These are phyloP conservation scores for Lasiosphaeria ovina DNA, from an alignment of 495 filamentous ascomycete genomes.

Conservation along the genomic window DNA sequence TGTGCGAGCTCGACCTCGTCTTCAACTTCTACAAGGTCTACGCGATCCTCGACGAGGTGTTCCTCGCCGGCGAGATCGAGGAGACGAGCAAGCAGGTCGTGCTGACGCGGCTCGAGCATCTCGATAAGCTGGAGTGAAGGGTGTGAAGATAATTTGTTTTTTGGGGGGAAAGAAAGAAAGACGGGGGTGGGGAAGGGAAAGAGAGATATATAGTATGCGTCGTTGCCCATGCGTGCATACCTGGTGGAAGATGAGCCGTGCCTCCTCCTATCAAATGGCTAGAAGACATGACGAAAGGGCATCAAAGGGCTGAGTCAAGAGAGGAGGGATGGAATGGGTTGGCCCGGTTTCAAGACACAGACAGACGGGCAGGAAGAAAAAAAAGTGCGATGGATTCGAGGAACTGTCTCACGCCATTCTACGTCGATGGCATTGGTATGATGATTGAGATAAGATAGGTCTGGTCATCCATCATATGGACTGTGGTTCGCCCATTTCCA, in stretches of 20 bases:
- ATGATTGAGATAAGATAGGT: too few species aligned
- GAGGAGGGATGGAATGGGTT: too few species aligned
- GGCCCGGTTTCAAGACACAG: too few species aligned
- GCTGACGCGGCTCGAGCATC: slow-evolving; percentile 85
- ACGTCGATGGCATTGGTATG: too few species aligned
- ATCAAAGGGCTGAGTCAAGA: neutral
- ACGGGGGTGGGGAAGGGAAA: neutral
- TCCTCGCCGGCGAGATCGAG: slow-evolving; percentile 95
- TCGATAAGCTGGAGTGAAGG: slow-evolving; percentile 88
- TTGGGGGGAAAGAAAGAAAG: too few species aligned
- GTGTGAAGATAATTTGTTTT: neutral
- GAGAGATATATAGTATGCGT: neutral
- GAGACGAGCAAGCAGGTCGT: slow-evolving; percentile 99
- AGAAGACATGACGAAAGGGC: neutral
- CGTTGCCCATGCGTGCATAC: too few species aligned
- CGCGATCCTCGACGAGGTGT: slow-evolving; percentile 95
- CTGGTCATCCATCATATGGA: too few species aligned
- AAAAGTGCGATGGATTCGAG: too few species aligned
- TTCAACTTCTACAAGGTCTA: slow-evolving; percentile 99
- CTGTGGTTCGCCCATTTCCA: too few species aligned
- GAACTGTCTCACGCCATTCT: too few species aligned
- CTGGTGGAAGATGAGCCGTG: too few species aligned
- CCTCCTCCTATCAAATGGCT: neutral
- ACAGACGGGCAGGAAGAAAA: too few species aligned
- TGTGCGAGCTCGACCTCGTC: slow-evolving; percentile 98